These are phyloP conservation scores for Eucalyptus fibrosa DNA, from an alignment of 345 rosid genomes.

Conservation along the genomic window DNA sequence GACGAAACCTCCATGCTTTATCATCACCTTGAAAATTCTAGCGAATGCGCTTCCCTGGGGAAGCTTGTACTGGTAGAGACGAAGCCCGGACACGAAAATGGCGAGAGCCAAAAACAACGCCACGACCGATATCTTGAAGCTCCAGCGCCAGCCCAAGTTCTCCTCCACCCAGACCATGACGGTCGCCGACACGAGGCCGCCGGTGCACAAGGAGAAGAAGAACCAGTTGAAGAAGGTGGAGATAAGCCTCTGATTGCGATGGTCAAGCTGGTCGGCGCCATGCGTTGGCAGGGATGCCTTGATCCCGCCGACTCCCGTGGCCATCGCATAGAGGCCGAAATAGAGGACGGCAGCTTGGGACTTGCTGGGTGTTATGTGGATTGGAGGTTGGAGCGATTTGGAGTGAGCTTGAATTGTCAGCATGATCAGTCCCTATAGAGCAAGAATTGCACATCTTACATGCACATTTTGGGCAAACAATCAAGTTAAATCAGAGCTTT, in stretches of 20 bases:
- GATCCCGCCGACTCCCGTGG: slow-evolving; percentile 46
- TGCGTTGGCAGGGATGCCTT: slow-evolving; percentile 54
- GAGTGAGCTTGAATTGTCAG: slow-evolving; percentile 40
- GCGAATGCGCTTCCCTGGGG: slow-evolving; percentile 38
- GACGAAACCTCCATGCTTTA: background rate
- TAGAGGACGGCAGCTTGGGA: slow-evolving; percentile 26
- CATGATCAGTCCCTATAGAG: slow-evolving; percentile 30
- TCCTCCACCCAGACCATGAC: slow-evolving; percentile 61
- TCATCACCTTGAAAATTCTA: slow-evolving; percentile 17
- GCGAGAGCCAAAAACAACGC: slow-evolving; percentile 12
- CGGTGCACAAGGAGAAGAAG: slow-evolving; percentile 32
- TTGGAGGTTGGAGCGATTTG: slow-evolving; percentile 18
- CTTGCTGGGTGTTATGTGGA: slow-evolving; percentile 3
- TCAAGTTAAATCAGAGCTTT: background rate
- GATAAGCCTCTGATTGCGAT: slow-evolving; percentile 7
- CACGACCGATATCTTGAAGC: slow-evolving; percentile 15
- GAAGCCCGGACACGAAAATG: slow-evolving; percentile 30
- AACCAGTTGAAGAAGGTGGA: slow-evolving; percentile 55
- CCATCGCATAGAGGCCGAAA: slow-evolving; percentile 35
- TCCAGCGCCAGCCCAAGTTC: slow-evolving; percentile 38
- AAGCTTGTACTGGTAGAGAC: slow-evolving; percentile 23
- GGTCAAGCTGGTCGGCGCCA: slow-evolving; percentile 55
- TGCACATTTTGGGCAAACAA: background rate
- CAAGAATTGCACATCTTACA: background rate
- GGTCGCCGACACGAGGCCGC: slow-evolving; percentile 34